Conservation (phyloP, 78 protist species). For the Emiliania huxleyi region DNA sequence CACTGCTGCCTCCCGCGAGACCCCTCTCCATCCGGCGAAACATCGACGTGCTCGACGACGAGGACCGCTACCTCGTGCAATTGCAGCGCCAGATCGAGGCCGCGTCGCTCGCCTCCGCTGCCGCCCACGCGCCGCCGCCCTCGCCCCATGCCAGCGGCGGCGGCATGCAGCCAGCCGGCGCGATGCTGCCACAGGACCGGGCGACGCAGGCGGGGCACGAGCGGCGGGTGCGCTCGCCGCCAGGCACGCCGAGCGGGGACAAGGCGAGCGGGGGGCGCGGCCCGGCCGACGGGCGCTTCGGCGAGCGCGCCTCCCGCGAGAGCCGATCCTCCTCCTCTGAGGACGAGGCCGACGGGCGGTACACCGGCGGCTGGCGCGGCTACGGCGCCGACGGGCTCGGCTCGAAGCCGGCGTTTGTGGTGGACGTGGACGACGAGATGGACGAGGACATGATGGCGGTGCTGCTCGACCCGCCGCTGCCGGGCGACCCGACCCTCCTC, state of each 20-base stretch:
- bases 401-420: conserved; percentile 40
- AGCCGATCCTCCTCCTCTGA: neutral
- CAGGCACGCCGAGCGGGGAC: too few relatives aligned
- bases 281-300: neutral
- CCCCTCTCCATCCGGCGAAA: conserved; percentile 56
- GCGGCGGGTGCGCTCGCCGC: too few relatives aligned
- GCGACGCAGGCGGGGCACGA: neutral
- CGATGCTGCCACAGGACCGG: neutral
- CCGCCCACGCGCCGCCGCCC: neutral
- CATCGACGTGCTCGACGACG: conserved; percentile 54
- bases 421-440: conserved; percentile 63
- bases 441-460: conserved; percentile 67
- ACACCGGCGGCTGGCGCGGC: neutral
- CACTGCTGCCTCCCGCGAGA: conserved; percentile 66
- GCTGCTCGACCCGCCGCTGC: conserved; percentile 51
- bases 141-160: neutral
- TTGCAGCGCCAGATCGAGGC: conserved; percentile 54
- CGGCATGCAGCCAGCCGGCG: neutral
- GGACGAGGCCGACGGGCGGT: neutral
- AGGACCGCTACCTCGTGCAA: conserved; percentile 29
- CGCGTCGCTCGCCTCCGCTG: neutral
- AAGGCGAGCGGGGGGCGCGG: too few relatives aligned
- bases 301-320: neutral
- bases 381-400: neutral
- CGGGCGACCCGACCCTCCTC: conserved; percentile 51